Conservation (phyloP, 306 rosid genomes). For the Geum urbanum region DNA sequence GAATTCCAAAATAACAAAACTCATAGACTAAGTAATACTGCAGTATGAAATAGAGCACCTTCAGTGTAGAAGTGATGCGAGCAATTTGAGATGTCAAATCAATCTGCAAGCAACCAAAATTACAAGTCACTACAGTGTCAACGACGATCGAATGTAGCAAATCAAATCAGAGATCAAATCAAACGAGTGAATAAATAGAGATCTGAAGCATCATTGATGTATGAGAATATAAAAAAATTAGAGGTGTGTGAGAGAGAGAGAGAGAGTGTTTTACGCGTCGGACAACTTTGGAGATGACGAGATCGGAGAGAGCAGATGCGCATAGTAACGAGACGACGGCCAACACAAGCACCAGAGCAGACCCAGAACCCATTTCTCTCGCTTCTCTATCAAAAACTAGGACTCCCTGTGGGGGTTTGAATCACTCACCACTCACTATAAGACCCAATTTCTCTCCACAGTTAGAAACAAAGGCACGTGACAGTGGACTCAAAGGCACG, state of each 20-base stretch:
- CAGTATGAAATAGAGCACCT: slow-evolving; percentile 38
- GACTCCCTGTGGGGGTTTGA: too few relatives aligned
- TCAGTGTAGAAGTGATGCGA: slow-evolving; percentile 67
- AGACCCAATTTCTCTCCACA: too few relatives aligned
- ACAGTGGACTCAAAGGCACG: neutral
- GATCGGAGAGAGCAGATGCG: slow-evolving; percentile 69
- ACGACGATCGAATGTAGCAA: neutral
- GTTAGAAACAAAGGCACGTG: neutral
- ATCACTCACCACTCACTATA: too few relatives aligned
- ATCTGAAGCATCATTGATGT: slow-evolving; percentile 1
- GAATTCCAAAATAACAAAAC: neutral
- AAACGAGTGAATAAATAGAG: neutral
- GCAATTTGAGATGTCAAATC: slow-evolving; percentile 85
- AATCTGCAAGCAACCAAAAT: slow-evolving; percentile 47
- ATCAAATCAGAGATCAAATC: neutral
- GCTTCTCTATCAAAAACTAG: too few relatives aligned
- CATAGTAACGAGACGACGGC: slow-evolving; percentile 42
- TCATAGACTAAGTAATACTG: too few relatives aligned
- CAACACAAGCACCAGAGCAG: slow-evolving; percentile 46
- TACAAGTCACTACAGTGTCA: neutral
- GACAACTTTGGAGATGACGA: slow-evolving; percentile 81
- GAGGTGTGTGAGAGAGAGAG: too few relatives aligned
- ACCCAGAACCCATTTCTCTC: slow-evolving; percentile 20
- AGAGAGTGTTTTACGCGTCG: slow-evolving; percentile 94
- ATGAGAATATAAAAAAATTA: neutral